phyloP scores from a whole-genome alignment of 73 alveolate species.

The Tetrahymena malaccensis region DNA sequence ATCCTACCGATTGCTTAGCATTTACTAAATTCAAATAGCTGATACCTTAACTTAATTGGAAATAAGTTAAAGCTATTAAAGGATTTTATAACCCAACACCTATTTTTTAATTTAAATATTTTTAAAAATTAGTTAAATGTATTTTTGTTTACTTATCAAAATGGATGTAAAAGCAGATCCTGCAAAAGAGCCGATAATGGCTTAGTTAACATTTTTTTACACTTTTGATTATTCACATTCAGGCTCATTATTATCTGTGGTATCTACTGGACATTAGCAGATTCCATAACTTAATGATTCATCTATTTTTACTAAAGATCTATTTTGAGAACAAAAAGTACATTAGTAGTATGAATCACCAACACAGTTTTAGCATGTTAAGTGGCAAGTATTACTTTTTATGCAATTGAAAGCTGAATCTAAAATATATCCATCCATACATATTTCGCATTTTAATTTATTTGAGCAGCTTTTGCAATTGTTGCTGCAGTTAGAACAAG shows the following conservation, averaged over 20 bases:
- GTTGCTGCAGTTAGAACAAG: not conserved
- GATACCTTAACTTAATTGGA: not conserved
- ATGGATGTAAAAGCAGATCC: not conserved
- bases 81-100: not conserved
- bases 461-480: not conserved
- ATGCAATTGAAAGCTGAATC: not conserved
- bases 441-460: not conserved
- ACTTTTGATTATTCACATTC: not conserved
- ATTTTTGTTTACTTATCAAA: not conserved
- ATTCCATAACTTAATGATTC: not conserved
- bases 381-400: not conserved
- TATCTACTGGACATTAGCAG: not conserved
- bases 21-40: not conserved
- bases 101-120: not conserved
- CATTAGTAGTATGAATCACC: not conserved
- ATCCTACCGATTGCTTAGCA: not conserved
- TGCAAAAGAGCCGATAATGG: not conserved
- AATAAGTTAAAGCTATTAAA: not conserved
- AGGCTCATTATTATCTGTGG: not conserved
- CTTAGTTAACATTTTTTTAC: not conserved
- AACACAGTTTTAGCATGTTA: not conserved
- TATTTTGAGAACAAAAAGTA: not conserved
- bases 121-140: not conserved
- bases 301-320: not conserved
- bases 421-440: not conserved